phyloP scores from a whole-genome alignment of 192 early-diverging fungal genomes.

The Dissophora globulifera region DNA sequence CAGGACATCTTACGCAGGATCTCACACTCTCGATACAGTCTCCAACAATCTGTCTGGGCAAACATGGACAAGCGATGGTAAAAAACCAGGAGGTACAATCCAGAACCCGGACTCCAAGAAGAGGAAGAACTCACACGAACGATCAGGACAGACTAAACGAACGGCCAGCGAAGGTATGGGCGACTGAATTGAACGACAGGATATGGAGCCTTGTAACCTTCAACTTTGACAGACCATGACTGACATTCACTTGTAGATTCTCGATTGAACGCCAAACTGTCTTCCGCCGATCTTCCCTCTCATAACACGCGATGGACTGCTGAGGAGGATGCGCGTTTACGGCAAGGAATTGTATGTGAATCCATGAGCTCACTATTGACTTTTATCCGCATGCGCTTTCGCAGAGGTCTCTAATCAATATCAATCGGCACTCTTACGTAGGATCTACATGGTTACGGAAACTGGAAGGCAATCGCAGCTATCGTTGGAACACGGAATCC shows the following conservation, averaged over 20 bases:
- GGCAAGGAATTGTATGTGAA: conserved; percentile 63
- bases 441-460: conserved; percentile 62
- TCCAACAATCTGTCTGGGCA: conserved; percentile 7
- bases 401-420: too few relatives aligned
- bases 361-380: neutral
- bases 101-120: conserved; percentile 44
- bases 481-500: conserved; percentile 63
- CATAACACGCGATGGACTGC: conserved; percentile 68
- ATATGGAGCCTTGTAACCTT: too few relatives aligned
- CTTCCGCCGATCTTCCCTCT: conserved; percentile 59
- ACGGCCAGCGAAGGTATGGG: conserved; percentile 48
- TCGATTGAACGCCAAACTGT: conserved; percentile 42
- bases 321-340: conserved; percentile 66
- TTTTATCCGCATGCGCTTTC: neutral
- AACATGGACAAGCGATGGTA: conserved; percentile 7
- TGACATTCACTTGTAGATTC: conserved; percentile 24
- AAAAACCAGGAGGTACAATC: conserved; percentile 5
- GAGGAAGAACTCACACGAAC: conserved; percentile 34
- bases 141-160: conserved; percentile 31
- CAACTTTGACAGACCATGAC: too few relatives aligned
- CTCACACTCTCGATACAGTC: neutral
- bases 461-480: conserved; percentile 66
- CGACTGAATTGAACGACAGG: too few relatives aligned
- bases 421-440: too few relatives aligned
- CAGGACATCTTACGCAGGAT: conserved; percentile 3